phyloP scores from a whole-genome alignment of 805 yeast genomes.

The Starmerella vitae region DNA sequence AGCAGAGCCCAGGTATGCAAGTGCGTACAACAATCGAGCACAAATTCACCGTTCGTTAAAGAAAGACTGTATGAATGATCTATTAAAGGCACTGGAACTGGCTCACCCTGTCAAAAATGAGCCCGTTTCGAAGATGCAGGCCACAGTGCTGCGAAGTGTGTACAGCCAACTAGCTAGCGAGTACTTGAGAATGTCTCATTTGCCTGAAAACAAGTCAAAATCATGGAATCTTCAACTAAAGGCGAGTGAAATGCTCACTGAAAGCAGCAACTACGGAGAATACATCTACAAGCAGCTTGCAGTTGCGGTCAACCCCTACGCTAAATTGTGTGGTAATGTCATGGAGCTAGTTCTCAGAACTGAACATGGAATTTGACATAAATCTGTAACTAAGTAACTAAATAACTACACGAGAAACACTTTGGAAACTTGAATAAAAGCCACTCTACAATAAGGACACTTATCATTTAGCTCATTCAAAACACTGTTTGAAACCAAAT shows the following conservation, averaged over 20 bases:
- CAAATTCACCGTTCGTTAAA: conserved; percentile 15
- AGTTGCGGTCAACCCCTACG: conserved; percentile 25
- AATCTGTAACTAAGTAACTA: too few species aligned
- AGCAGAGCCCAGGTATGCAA: conserved; percentile 24
- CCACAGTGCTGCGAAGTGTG: conserved; percentile 24
- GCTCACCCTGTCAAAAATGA: background rate
- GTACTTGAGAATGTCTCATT: conserved; percentile 18
- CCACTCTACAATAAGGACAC: background rate
- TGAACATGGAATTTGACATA: background rate
- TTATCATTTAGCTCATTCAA: background rate
- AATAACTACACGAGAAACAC: too few species aligned
- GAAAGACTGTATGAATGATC: conserved; percentile 2
- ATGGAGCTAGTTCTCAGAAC: conserved; percentile 14
- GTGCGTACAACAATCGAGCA: conserved; percentile 28
- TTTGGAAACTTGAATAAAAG: too few species aligned
- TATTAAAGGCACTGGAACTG: background rate
- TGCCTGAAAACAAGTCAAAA: conserved; percentile 4
- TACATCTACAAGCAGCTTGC: conserved; percentile 22
- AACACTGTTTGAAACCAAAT: conserved; percentile 38
- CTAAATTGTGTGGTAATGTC: conserved; percentile 27
- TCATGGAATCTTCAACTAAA: conserved; percentile 24
- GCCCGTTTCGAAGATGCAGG: conserved; percentile 24
- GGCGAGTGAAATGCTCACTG: conserved; percentile 23
- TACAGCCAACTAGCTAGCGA: conserved; percentile 25
- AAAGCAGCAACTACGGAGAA: conserved; percentile 26